Evolutionary conservation across 1,284 basidiomycete species (phyloP), one percentile per base, ranked within the genome.

Genomic region (Trametes sp.): DNA sequence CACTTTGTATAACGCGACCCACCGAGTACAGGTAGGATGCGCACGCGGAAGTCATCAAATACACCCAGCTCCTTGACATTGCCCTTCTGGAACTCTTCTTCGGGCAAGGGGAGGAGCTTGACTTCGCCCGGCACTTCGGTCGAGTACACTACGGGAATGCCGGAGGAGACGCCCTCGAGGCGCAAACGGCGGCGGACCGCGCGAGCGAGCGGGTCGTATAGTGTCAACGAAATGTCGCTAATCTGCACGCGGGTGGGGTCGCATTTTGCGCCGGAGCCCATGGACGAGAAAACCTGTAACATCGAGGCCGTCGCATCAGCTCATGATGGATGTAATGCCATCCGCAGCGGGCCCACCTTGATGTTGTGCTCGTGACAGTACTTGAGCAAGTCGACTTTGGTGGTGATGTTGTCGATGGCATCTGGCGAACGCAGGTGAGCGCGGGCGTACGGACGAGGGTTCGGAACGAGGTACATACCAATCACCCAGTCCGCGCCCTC

Each of bases 231-330:
- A 68, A 99, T 95, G 76, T 98, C 97, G 61, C 90, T 91, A 63
- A 99, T 98, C 77, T 98, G 97, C 28, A 99, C 87, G 33, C 96
- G 86, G 5, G 96, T 98, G 0, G 98, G 96, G 75, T 99, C 98
- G 64, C 85, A 86, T 79, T 99, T 99, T 8, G 96, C 94, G n/a
- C 96, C 92, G 1, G 97, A 95, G 45, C 98, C 98, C 95, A 99
- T 98, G 21, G 95, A 95, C 1, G 96, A 94, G 77, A 99, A 98
- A 21, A 98, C 92, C 89, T 92, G 64, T 10, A 4, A 35, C 24
- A 6, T 31, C 6, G 23, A n/a, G 2, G 8, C 24, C 10, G 26
- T n/a, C 19, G 10, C 45, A 26, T 35, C 38, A 38, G 45, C 5
- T 13, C 24, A 26, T 19, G 1, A 16, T 19, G 19, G 19, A 42